A percentile compares a stretch with the other conserved stretches of the same genome.
Evolutionary conservation across 2,329 filamentous ascomycete genomes (phyloP).

Genomic region (Emergomyces pasteurianus): DNA sequence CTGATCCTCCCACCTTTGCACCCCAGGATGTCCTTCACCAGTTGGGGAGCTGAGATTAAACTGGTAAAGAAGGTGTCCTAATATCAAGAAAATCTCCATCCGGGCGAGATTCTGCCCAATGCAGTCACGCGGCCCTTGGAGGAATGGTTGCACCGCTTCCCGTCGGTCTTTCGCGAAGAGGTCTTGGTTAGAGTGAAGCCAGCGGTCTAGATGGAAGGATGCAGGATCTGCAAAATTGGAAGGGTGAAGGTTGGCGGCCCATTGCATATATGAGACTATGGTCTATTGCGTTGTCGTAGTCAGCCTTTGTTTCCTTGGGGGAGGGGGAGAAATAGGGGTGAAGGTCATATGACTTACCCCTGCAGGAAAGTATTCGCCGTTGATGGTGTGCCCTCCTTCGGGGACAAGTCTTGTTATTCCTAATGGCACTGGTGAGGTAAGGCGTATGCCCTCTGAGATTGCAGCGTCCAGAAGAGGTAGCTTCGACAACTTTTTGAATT

Average conservation of each 20-base stretch:
- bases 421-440: constrained; percentile 16
- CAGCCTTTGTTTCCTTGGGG: too few species aligned
- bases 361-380: neutral
- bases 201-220: neutral
- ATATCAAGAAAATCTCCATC: constrained; percentile 2
- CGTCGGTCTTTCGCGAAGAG: constrained; percentile 14
- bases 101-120: constrained; percentile 13
- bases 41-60: neutral
- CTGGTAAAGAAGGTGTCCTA: neutral
- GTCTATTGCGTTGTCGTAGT: too few species aligned
- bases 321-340: too few species aligned
- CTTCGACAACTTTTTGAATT: too few species aligned
- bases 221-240: too few species aligned
- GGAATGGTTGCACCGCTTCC: constrained; percentile 23
- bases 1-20: too few species aligned
- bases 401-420: constrained; percentile 16
- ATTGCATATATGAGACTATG: too few species aligned
- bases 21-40: neutral
- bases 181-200: neutral
- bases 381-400: constrained; percentile 5
- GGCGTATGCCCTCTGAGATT: neutral
- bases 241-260: too few species aligned
- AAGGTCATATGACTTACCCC: neutral
- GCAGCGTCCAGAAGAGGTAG: neutral
- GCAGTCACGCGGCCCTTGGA: constrained; percentile 25